Evolutionary conservation across 352 stramenopile species (phyloP).

Genomic region (Pythium volutum): DNA sequence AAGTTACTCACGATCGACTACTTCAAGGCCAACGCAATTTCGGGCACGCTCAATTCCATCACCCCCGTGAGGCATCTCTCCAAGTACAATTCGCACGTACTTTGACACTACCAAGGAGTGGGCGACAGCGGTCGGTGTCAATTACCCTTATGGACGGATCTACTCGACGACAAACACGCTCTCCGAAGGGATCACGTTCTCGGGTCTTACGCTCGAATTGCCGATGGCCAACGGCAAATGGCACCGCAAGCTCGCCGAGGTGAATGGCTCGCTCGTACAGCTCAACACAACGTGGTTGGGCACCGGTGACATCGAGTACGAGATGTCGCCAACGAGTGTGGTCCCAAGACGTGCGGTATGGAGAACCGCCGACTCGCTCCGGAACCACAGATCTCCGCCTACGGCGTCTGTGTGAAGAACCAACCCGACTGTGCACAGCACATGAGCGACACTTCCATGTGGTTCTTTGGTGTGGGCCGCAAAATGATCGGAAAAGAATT

Average conservation of each 20-base stretch:
- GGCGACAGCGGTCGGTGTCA: too few species aligned
- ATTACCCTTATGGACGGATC: too few species aligned
- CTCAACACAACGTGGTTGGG: slow-evolving; percentile 1
- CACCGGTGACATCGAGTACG: slow-evolving; percentile 4
- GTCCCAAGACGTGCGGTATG: slow-evolving; percentile 3
- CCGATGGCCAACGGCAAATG: slow-evolving; percentile 3
- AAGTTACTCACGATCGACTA: neutral
- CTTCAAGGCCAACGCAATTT: neutral
- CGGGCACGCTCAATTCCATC: neutral
- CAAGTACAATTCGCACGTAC: too few species aligned
- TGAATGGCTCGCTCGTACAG: neutral
- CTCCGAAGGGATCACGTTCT: neutral
- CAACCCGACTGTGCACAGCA: neutral
- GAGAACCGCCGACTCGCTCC: slow-evolving; percentile 4
- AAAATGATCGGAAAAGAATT: neutral
- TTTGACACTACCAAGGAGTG: too few species aligned
- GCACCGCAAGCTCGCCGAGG: slow-evolving; percentile 3
- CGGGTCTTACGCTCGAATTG: neutral
- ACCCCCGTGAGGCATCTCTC: too few species aligned
- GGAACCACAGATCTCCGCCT: neutral
- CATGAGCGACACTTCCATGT: neutral
- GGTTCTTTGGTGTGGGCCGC: slow-evolving; percentile 6
- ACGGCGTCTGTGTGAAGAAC: neutral
- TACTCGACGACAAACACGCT: neutral
- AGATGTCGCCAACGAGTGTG: slow-evolving; percentile 14